Evolutionary conservation across 1,284 basidiomycete genomes (phyloP).

Genomic region (Cystobasidium sp.): DNA sequence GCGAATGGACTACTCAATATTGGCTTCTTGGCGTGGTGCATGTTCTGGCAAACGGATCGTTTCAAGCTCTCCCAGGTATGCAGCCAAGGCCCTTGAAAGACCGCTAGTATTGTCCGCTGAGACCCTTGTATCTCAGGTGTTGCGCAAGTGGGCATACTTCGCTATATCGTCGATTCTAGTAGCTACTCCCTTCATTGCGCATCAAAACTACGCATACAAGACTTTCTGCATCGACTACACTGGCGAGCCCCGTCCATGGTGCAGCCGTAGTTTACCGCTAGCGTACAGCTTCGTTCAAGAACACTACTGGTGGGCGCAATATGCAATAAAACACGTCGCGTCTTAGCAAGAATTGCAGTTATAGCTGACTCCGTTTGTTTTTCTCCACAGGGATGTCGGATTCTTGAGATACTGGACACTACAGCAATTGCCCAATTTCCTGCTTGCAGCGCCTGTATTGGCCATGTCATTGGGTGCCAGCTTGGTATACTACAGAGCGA

Average conservation of each 20-base stretch:
- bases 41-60: conserved; percentile 48
- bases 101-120: not conserved
- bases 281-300: conserved; percentile 83
- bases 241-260: conserved; percentile 65
- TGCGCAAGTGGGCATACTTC: not conserved
- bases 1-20: conserved; percentile 76
- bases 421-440: conserved; percentile 83
- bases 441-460: conserved; percentile 71
- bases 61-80: not conserved
- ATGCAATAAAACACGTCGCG: not conserved
- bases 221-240: conserved; percentile 65
- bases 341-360: not conserved
- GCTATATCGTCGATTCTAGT: conserved; percentile 61
- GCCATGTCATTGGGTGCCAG: conserved; percentile 46
- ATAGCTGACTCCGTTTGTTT: not conserved
- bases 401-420: conserved; percentile 83
- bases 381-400: conserved; percentile 68
- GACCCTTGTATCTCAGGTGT: not conserved
- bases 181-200: conserved; percentile 69
- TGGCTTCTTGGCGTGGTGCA: conserved; percentile 72
- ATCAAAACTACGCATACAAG: conserved; percentile 70
- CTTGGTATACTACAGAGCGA: conserved; percentile 45
- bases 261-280: conserved; percentile 65
- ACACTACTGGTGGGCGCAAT: conserved; percentile 70
- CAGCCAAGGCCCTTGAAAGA: not conserved